Evolutionary conservation across 2,329 filamentous ascomycete genomes (phyloP).

Genomic region (Talaromyces funiculosus): DNA sequence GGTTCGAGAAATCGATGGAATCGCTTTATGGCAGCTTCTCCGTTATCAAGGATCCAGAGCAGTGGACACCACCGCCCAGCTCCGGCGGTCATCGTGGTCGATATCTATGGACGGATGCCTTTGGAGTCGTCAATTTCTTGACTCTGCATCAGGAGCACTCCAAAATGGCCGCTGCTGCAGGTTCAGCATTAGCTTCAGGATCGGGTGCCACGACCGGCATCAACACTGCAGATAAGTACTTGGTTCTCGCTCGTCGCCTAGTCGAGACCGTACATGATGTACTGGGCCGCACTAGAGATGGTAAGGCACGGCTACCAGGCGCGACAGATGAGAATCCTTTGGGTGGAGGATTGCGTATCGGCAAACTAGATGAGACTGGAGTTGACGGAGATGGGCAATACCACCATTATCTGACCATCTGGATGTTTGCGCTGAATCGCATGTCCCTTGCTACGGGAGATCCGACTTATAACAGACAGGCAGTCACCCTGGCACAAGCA

Average conservation of each 20-base stretch:
- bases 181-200: constrained; percentile 1
- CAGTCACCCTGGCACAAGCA: constrained; percentile 48
- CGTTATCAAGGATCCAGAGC: constrained; percentile 24
- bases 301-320: constrained; percentile 41
- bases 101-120: constrained; percentile 58
- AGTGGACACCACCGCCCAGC: constrained; percentile 47
- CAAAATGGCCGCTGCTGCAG: constrained; percentile 2
- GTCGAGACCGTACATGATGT: constrained; percentile 49
- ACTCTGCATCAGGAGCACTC: constrained; percentile 45
- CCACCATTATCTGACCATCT: constrained; percentile 56
- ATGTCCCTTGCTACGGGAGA: constrained; percentile 46
- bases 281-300: constrained; percentile 50
- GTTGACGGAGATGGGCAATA: constrained; percentile 56
- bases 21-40: constrained; percentile 37
- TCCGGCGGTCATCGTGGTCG: constrained; percentile 53
- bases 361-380: constrained; percentile 47
- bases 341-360: constrained; percentile 53
- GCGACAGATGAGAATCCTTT: constrained; percentile 50
- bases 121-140: constrained; percentile 55
- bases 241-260: constrained; percentile 46
- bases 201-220: neutral
- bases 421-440: constrained; percentile 59
- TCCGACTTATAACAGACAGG: constrained; percentile 45
- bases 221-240: constrained; percentile 34
- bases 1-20: constrained; percentile 35